A percentile compares a stretch with the other conserved stretches of the same genome.
Conservation (phyloP, 306 rosid genomes). For the Quercus berberidifolia region DNA sequence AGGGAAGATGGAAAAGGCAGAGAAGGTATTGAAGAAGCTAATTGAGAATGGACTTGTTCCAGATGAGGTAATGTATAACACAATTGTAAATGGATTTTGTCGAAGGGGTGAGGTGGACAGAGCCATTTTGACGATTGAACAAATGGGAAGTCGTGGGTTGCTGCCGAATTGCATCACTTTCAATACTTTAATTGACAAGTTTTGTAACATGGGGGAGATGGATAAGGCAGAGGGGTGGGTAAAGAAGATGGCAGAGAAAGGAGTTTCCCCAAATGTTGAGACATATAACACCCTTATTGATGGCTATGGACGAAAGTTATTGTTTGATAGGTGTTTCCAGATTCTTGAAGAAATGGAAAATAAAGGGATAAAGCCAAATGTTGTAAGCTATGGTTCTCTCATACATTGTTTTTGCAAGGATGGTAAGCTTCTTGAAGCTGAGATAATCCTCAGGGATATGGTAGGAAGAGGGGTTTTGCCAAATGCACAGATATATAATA, state of each 20-base stretch:
- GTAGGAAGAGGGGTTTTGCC: constrained; percentile 47
- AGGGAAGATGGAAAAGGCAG: constrained; percentile 56
- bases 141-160: constrained; percentile 57
- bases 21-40: constrained; percentile 54
- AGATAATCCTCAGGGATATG: constrained; percentile 61
- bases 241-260: constrained; percentile 59
- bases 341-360: constrained; percentile 75
- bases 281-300: constrained; percentile 58
- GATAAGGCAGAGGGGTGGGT: constrained; percentile 71
- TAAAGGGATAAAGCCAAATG: constrained; percentile 62
- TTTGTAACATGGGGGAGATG: constrained; percentile 52
- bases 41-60: constrained; percentile 47
- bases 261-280: constrained; percentile 48
- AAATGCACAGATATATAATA: constrained; percentile 69
- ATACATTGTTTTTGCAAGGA: constrained; percentile 62
- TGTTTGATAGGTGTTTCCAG: constrained; percentile 55
- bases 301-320: constrained; percentile 49
- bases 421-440: constrained; percentile 68
- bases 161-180: constrained; percentile 54
- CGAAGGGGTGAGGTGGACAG: constrained; percentile 43
- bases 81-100: constrained; percentile 64
- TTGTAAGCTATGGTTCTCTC: constrained; percentile 69
- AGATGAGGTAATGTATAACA: constrained; percentile 47
- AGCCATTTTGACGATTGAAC: constrained; percentile 40
- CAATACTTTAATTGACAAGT: constrained; percentile 55